These are phyloP conservation scores for Termitomyces bulborhizus DNA, from an alignment of 768 basidiomycete genomes.

Conservation along the genomic window DNA sequence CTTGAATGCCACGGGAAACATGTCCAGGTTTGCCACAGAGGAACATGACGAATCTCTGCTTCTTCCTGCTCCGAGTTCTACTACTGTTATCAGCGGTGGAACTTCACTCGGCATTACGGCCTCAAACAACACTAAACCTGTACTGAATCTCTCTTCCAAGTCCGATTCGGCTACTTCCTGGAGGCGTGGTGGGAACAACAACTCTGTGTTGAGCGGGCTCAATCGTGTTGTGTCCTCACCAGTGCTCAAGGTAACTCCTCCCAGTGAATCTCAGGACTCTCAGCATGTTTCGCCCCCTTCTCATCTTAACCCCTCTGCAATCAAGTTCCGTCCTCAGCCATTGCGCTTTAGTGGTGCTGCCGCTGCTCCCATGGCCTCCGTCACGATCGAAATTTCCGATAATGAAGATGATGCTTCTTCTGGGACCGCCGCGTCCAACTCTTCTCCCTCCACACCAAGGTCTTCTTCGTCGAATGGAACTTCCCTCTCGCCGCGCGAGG, in stretches of 20 bases:
- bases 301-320: conserved; percentile 34
- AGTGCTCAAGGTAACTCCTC: conserved; percentile 68
- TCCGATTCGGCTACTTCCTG: conserved; percentile 77
- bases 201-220: conserved; percentile 60
- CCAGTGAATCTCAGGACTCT: conserved; percentile 45
- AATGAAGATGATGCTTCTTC: conserved; percentile 58
- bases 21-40: conserved; percentile 27
- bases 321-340: conserved; percentile 13
- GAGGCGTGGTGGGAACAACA: conserved; percentile 70
- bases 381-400: conserved; percentile 50
- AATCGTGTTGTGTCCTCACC: conserved; percentile 61
- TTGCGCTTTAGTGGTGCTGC: conserved; percentile 45
- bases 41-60: conserved; percentile 38
- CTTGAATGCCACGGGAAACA: conserved; percentile 28
- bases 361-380: conserved; percentile 47
- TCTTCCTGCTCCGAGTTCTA: conserved; percentile 54
- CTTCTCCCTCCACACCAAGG: conserved; percentile 75
- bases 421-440: conserved; percentile 37
- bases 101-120: conserved; percentile 55
- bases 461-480: conserved; percentile 57
- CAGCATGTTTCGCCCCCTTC: conserved; percentile 47
- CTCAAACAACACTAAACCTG: conserved; percentile 28
- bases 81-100: conserved; percentile 68
- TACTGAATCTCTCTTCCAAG: conserved; percentile 53
- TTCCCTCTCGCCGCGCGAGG: conserved; percentile 80